Evolutionary conservation across 1,284 basidiomycete species (phyloP), one percentile per base, ranked within the genome.

Genomic region (Moesziomyces parantarcticus): DNA sequence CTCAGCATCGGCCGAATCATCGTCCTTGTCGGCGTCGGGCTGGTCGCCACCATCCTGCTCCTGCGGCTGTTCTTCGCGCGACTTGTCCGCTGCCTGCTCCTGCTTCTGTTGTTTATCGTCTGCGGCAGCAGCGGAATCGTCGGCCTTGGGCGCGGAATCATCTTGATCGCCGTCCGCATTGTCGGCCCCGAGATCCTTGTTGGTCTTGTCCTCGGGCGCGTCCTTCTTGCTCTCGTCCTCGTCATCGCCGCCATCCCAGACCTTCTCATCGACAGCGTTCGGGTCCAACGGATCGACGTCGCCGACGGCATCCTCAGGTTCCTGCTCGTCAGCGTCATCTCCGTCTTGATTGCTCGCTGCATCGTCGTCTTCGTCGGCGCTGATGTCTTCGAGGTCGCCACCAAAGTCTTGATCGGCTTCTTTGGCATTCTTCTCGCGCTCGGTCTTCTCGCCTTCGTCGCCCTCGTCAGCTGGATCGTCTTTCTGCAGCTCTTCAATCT

Each of bases 231-330:
- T 89, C 1, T 87, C 87, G 50, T 87, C 84, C 5, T 85, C 76
- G 11, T 88, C 86, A 26, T 95, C 91, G 73, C 95, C 91, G 70
- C 94, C 92, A 36, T 91, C 93, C 96, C 97, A 98, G 75, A 99
- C 87, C 86, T 98, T 98, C 85, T 99, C 96, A 81, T 99, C 96
- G 11, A 97, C 89, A 0, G 91, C 90, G 25, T 89, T 88, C 9
- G 93, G 92, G 84, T 97, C 94, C n/a, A 89, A 87, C 2, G 90
- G 89, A 84, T 97, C 94, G 43, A 97, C 87, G 64, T 95, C 89
- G 26, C 90, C 94, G 25, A 96, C 85, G 60, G 91, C 90, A 74
- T 98, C 95, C 45, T 97, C 93, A 20, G 89, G 88, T 44, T 88
- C 87, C 20, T 85, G 82, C 42, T 90, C 89, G 3, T 87, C 71